These are phyloP conservation scores for Entomortierella lignicola DNA, from an alignment of 192 early-diverging fungal species.

Conservation along the genomic window DNA sequence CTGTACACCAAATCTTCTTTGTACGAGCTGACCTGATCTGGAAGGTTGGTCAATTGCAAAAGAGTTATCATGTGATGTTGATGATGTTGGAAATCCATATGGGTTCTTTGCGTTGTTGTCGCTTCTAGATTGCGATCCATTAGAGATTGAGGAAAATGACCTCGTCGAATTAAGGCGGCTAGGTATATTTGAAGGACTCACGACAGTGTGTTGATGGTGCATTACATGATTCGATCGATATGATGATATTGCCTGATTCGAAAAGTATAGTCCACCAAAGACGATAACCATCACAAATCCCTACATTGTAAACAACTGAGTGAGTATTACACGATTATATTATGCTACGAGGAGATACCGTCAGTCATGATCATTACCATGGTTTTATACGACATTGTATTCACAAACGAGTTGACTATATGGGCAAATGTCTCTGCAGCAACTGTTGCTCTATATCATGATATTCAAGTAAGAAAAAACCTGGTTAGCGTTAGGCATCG, in stretches of 20 bases:
- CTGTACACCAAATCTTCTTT: neutral
- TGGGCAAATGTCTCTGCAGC: conserved; percentile 86
- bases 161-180: neutral
- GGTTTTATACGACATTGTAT: conserved; percentile 88
- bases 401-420: conserved; percentile 85
- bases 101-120: neutral
- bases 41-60: neutral
- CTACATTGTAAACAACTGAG: conserved; percentile 15
- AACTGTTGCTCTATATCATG: conserved; percentile 68
- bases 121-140: neutral
- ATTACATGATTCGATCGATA: conserved; percentile 34
- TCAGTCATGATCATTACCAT: conserved; percentile 68
- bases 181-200: neutral
- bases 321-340: too few species aligned
- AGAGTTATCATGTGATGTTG: neutral
- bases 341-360: too few species aligned
- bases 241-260: conserved; percentile 33
- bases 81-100: neutral
- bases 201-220: conserved; percentile 26
- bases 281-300: conserved; percentile 30
- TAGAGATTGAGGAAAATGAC: neutral
- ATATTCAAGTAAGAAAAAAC: too few species aligned
- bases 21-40: neutral
- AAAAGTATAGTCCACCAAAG: conserved; percentile 37
- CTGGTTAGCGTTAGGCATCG: too few species aligned